phyloP scores from a whole-genome alignment of 2,329 filamentous ascomycete genomes.

The Nemania abortiva region DNA sequence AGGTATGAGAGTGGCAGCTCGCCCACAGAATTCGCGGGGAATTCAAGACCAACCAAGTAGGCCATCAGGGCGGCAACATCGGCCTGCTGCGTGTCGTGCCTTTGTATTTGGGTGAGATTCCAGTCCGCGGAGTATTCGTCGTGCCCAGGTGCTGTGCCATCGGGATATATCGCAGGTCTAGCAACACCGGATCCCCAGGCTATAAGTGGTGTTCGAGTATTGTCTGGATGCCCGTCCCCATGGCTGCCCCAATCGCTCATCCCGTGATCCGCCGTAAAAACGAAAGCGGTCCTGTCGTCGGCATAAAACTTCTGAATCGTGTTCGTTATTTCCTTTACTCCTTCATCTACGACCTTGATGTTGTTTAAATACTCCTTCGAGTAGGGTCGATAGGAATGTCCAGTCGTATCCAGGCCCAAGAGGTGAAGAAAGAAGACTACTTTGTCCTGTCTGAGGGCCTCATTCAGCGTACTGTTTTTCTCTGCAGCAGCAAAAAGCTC shows the following conservation, averaged over 20 bases:
- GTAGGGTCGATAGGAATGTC: constrained; percentile 88
- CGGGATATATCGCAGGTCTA: constrained; percentile 70
- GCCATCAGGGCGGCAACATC: constrained; percentile 97
- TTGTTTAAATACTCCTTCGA: constrained; percentile 96
- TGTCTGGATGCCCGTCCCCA: constrained; percentile 96
- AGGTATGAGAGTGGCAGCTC: constrained; percentile 89
- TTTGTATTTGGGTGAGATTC: constrained; percentile 81
- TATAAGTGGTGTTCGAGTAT: constrained; percentile 92
- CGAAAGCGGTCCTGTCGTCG: constrained; percentile 87
- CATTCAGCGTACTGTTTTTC: constrained; percentile 79
- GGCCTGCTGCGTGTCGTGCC: constrained; percentile 93
- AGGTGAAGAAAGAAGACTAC: constrained; percentile 95
- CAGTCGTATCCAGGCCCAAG: constrained; percentile 89
- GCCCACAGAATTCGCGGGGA: constrained; percentile 95
- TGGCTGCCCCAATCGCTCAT: constrained; percentile 99
- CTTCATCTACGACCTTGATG: constrained; percentile 92
- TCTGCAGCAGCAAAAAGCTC: constrained; percentile 84
- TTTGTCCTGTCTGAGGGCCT: constrained; percentile 82
- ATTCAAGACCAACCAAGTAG: constrained; percentile 87
- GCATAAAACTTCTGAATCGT: constrained; percentile 88
- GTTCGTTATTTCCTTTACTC: constrained; percentile 84
- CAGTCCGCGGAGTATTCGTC: constrained; percentile 93
- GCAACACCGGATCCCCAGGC: constrained; percentile 94
- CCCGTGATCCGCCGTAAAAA: constrained; percentile 97
- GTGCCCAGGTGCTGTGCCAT: constrained; percentile 78